Percentiles rank a stretch among this genome's conserved stretches.
phyloP scores from a whole-genome alignment of 1,139 yeast genomes.

The Candida dubliniensis region DNA sequence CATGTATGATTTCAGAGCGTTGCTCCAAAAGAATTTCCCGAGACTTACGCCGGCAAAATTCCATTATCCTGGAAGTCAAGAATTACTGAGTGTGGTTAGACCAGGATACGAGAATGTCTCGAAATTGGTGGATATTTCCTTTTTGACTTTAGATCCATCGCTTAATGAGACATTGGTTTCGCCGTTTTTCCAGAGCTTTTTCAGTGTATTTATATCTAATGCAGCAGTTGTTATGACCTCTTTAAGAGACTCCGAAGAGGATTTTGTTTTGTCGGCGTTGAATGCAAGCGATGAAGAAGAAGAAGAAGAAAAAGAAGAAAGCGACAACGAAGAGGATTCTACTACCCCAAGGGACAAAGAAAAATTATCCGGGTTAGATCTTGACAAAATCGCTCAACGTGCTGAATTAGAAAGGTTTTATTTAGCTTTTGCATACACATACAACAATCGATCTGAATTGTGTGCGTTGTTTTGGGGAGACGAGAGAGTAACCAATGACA shows the following conservation, averaged over 20 bases:
- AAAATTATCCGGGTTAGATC: conserved; percentile 27
- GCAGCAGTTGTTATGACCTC: conserved; percentile 79
- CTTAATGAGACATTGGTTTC: conserved; percentile 36
- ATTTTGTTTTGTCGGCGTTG: conserved; percentile 57
- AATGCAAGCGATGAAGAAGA: conserved; percentile 22
- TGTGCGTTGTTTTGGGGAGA: conserved; percentile 73
- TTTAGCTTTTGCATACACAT: conserved; percentile 71
- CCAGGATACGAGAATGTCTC: conserved; percentile 27
- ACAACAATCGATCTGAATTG: conserved; percentile 58
- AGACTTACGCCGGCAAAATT: conserved; percentile 46
- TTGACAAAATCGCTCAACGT: conserved; percentile 62
- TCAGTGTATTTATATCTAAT: conserved; percentile 63
- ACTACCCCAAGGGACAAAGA: conserved; percentile 11
- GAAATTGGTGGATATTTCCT: conserved; percentile 23
- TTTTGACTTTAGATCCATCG: conserved; percentile 21
- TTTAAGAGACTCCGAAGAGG: conserved; percentile 86
- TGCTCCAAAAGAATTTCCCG: conserved; percentile 68
- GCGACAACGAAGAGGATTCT: conserved; percentile 12
- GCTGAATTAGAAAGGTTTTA: conserved; percentile 89
- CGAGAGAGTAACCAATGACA: conserved; percentile 41
- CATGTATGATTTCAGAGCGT: conserved; percentile 64
- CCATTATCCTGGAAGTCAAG: conserved; percentile 27
- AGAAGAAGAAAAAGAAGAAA: conserved; percentile 29
- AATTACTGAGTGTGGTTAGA: conserved; percentile 21
- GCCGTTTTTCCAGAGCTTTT: conserved; percentile 52